Percentiles rank a stretch among this genome's conserved stretches.
Evolutionary conservation across 169 alveolate genomes (phyloP).

Genomic region (Plasmodium reichenowi): DNA sequence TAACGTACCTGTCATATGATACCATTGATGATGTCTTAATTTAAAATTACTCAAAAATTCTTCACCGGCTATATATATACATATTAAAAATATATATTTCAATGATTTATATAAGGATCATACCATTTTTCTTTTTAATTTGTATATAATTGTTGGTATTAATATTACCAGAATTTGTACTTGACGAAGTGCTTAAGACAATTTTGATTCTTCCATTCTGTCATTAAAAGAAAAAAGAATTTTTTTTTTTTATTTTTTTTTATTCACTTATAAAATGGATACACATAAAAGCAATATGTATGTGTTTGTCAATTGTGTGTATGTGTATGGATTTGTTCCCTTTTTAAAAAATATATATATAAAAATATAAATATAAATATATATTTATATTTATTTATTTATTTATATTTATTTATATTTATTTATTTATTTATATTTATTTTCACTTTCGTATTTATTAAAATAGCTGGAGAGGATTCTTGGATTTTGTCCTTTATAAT

Average conservation of each 20-base stretch:
- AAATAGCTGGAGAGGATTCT: slow-evolving; percentile 90
- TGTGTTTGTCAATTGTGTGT: too few species aligned
- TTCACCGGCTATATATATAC: slow-evolving; percentile 74
- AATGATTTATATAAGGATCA: slow-evolving; percentile 3
- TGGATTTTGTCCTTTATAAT: slow-evolving; percentile 82
- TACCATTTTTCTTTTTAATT: too few species aligned
- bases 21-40: slow-evolving; percentile 89
- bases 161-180: slow-evolving; percentile 70
- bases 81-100: neutral
- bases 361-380: slow-evolving; percentile 3
- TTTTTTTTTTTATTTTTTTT: neutral
- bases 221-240: neutral
- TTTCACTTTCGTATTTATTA: slow-evolving; percentile 87
- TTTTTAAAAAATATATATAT: neutral
- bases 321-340: neutral
- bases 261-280: too few species aligned
- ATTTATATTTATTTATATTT: neutral
- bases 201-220: slow-evolving; percentile 87
- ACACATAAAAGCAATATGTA: too few species aligned
- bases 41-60: slow-evolving; percentile 86
- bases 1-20: slow-evolving; percentile 85
- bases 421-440: neutral
- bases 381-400: neutral
- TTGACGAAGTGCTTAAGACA: slow-evolving; percentile 80
- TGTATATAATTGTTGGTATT: too few species aligned